A percentile compares a stretch with the other conserved stretches of the same genome.
These are phyloP conservation scores for Populus hybrid DNA, from an alignment of 441 rosid genomes.

Conservation along the genomic window DNA sequence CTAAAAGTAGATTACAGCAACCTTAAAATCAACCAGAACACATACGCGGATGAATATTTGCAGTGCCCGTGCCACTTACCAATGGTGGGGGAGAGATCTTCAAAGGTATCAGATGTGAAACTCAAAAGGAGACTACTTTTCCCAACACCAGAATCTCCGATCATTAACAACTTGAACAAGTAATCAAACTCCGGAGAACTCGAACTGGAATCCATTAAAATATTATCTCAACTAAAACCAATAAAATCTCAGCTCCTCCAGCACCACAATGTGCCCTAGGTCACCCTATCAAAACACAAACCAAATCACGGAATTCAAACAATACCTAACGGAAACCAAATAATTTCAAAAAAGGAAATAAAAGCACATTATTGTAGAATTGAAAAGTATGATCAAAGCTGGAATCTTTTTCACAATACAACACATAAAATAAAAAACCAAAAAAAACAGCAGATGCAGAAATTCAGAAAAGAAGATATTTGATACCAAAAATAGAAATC, in stretches of 20 bases:
- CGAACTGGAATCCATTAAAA: slow-evolving; percentile 35
- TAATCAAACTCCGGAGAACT: slow-evolving; percentile 51
- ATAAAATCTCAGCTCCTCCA: not conserved
- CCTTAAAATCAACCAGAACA: not conserved
- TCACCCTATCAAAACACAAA: not conserved
- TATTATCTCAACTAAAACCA: not conserved
- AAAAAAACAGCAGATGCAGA: not conserved
- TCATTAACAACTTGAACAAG: slow-evolving; percentile 59
- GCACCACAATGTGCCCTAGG: not conserved
- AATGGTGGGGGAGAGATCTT: slow-evolving; percentile 54
- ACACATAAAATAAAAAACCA: not conserved
- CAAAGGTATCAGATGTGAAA: slow-evolving; percentile 44
- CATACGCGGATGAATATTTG: not conserved
- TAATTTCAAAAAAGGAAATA: not conserved
- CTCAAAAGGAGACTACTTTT: slow-evolving; percentile 59
- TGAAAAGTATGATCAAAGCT: not conserved
- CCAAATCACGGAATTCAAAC: not conserved
- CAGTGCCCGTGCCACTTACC: slow-evolving; percentile 24
- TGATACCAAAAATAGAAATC: not conserved
- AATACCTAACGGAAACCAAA: not conserved
- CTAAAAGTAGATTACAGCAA: not conserved
- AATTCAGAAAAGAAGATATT: not conserved
- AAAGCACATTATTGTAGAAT: not conserved
- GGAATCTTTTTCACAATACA: not conserved
- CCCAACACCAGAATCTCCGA: slow-evolving; percentile 67